A percentile compares a stretch with the other conserved stretches of the same genome.
These are phyloP conservation scores for Nannizzia gypsea DNA, from an alignment of 2,329 filamentous ascomycete genomes.

Conservation along the genomic window DNA sequence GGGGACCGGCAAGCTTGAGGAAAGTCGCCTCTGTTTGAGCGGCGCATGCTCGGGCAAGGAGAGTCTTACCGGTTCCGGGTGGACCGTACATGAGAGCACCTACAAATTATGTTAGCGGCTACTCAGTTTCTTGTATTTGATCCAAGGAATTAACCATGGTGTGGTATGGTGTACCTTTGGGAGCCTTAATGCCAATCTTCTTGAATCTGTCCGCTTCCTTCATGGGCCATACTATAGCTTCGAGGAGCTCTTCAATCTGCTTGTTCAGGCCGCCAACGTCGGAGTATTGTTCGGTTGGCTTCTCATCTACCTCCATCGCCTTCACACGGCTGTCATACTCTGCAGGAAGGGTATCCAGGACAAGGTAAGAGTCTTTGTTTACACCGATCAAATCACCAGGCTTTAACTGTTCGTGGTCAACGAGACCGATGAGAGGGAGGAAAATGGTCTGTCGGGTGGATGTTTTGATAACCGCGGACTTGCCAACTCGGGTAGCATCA, in stretches of 20 bases:
- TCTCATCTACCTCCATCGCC: constrained; percentile 99
- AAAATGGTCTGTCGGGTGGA: constrained; percentile 98
- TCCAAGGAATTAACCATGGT: constrained; percentile 10
- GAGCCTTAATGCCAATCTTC: constrained; percentile 99
- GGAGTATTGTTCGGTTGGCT: constrained; percentile 97
- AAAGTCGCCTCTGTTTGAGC: constrained; percentile 98
- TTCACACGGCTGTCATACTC: constrained; percentile 99
- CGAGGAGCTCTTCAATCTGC: constrained; percentile 96
- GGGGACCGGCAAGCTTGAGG: constrained; percentile 92
- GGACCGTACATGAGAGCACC: constrained; percentile 93
- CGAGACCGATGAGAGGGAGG: constrained; percentile 87
- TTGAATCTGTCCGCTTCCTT: constrained; percentile 98
- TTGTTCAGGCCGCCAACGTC: constrained; percentile 97
- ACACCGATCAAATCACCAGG: constrained; percentile 94
- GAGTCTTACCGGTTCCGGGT: constrained; percentile 39
- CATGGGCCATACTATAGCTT: constrained; percentile 99
- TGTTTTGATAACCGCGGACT: constrained; percentile 98
- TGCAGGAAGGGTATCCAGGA: constrained; percentile 89
- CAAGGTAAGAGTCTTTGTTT: constrained; percentile 97
- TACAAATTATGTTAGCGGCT: constrained; percentile 27
- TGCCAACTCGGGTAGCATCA: constrained; percentile 90
- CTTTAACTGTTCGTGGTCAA: constrained; percentile 89
- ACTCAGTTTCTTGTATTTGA: not conserved
- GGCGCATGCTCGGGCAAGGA: constrained; percentile 82
- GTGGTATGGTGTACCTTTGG: constrained; percentile 59